Base-by-base conservation (phyloP, 495 filamentous ascomycete species). In the Platismatia glauca region DNA sequence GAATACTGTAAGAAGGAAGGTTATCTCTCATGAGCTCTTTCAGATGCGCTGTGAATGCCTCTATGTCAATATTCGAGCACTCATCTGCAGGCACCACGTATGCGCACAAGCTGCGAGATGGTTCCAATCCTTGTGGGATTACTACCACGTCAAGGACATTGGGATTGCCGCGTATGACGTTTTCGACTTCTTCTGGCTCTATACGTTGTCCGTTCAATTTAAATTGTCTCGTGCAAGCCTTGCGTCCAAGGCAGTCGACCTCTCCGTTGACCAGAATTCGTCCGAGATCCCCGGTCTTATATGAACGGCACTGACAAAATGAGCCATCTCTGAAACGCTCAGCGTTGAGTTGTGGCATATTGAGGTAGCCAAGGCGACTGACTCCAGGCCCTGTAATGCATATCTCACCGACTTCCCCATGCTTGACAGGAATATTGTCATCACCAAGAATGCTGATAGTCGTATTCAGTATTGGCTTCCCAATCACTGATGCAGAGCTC, bases 351-450 rank as follows among this genome's bases (percentile, higher is more conserved):
- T 35, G 55, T 27, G 55, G 55, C 55, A 57, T 57, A 27, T 57
- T 57, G 16, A 57, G 31, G 6, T 57, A 57, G n/a, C 55, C 55
- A 35, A 0, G 29, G 7, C 37, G 31, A 39, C 55, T 57, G 27
- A 57, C 55, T 20, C 55, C 37, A 1, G 55, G 55, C 12, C 55
- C 55, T 27, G 55, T 35, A 39, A 35, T 7, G 20, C 31, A 34
- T n/a, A 57, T 57, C 7, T 57, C 55, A 20, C 55, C 55, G 18
- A 57, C 55, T 27, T 57, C 55, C 29, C 55, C 55, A 35, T 57
- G 1, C 20, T 24, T 20, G 7, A 57, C 29, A 34, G 37, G 18
- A 15, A 57, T 16, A 13, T 34, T 11, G 18, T 57, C 4, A 39
- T 57, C 29, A 18, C 12, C 29, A n/a, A 57, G 20, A 34, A 57